phyloP scores from a whole-genome alignment of 345 rosid species.

The Eutrema japonicum region DNA sequence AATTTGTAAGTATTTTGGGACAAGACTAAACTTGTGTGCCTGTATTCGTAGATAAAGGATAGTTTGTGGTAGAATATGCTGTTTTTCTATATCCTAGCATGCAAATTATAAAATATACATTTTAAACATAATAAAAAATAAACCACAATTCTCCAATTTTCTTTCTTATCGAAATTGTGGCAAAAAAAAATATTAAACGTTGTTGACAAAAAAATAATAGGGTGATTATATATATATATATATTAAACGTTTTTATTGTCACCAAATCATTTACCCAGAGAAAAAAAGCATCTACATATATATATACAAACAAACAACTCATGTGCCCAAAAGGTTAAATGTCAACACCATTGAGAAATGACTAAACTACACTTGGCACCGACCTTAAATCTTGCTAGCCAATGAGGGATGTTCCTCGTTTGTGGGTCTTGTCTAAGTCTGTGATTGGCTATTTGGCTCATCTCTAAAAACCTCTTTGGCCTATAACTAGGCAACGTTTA shows the following conservation, averaged over 20 bases:
- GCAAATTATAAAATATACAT: background rate
- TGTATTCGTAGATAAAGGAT: constrained; percentile 12
- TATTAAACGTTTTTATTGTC: background rate
- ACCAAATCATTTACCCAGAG: constrained; percentile 6
- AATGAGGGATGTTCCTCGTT: constrained; percentile 42
- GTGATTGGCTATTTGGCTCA: constrained; percentile 25
- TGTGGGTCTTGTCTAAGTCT: constrained; percentile 37
- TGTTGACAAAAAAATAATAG: no score
- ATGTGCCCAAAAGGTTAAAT: constrained; percentile 45
- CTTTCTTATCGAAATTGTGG: constrained; percentile 17
- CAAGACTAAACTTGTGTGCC: background rate
- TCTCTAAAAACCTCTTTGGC: constrained; percentile 27
- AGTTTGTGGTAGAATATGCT: constrained; percentile 7
- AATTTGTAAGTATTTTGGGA: constrained; percentile 7
- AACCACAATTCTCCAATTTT: constrained; percentile 13
- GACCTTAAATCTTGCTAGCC: constrained; percentile 42
- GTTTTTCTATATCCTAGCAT: background rate
- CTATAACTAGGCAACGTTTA: constrained; percentile 39
- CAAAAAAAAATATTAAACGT: constrained; percentile 1
- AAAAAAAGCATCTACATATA: constrained; percentile 26
- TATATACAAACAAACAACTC: constrained; percentile 41
- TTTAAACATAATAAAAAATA: no score
- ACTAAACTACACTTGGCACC: constrained; percentile 20
- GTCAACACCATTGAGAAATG: constrained; percentile 26
- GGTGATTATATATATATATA: no score